Evolutionary conservation across 495 filamentous ascomycete genomes (phyloP).

Genomic region (Delitschia confertaspora): DNA sequence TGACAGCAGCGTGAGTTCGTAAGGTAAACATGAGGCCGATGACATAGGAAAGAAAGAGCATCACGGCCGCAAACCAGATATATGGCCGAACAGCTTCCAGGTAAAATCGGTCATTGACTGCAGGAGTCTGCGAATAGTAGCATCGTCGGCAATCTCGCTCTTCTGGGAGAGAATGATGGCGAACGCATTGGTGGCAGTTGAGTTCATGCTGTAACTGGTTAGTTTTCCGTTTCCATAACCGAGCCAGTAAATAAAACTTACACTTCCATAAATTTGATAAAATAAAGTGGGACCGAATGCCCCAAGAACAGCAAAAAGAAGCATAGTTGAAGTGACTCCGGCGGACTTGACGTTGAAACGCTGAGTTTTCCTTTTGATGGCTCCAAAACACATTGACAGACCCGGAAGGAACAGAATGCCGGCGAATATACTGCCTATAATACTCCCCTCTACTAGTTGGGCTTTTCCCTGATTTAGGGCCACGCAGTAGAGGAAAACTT

Average conservation of each 20-base stretch:
- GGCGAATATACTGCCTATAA: constrained; percentile 95
- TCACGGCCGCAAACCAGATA: constrained; percentile 73
- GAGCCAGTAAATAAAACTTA: constrained; percentile 39
- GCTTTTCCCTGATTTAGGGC: constrained; percentile 89
- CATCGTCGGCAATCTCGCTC: constrained; percentile 77
- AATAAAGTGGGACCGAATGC: constrained; percentile 98
- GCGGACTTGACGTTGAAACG: constrained; percentile 97
- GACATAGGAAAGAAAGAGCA: constrained; percentile 86
- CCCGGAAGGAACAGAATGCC: constrained; percentile 93
- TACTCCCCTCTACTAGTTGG: constrained; percentile 87
- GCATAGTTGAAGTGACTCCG: constrained; percentile 95
- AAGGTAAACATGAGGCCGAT: constrained; percentile 96
- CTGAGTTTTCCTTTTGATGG: constrained; percentile 95
- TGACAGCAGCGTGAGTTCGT: constrained; percentile 89
- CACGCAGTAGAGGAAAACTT: constrained; percentile 96
- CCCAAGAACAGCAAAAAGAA: constrained; percentile 91
- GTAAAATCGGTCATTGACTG: constrained; percentile 79
- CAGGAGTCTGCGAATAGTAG: constrained; percentile 85
- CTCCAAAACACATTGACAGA: constrained; percentile 98
- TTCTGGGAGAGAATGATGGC: constrained; percentile 35
- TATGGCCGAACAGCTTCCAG: constrained; percentile 84
- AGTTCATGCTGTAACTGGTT: constrained; percentile 66
- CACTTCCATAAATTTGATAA: constrained; percentile 96
- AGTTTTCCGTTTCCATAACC: constrained; percentile 33
- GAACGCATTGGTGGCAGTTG: constrained; percentile 69